Percentiles rank a stretch among this genome's conserved stretches.
phyloP scores from a whole-genome alignment of 2,329 filamentous ascomycete species.

The Shiraia sp. region DNA sequence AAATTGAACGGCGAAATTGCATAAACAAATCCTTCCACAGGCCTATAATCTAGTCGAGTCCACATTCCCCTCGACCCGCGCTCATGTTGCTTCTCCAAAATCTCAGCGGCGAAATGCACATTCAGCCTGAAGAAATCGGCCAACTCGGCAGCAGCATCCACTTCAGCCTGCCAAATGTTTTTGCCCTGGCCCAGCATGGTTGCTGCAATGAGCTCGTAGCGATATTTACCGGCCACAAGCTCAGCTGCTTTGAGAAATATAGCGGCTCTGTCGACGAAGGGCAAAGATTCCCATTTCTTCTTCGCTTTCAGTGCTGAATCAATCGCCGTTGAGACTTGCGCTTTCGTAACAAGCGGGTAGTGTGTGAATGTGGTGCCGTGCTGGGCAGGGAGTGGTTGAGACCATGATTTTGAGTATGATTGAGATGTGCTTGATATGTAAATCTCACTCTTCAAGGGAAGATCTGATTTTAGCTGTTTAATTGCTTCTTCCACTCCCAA shows the following conservation, averaged over 20 bases:
- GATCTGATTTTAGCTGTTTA: constrained; percentile 29
- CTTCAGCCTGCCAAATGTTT: constrained; percentile 97
- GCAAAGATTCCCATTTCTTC: constrained; percentile 78
- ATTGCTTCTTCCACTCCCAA: constrained; percentile 26
- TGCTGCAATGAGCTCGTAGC: constrained; percentile 91
- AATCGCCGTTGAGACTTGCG: constrained; percentile 77
- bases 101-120: constrained; percentile 86
- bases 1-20: constrained; percentile 95
- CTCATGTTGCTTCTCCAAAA: constrained; percentile 81
- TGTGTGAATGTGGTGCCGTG: constrained; percentile 75
- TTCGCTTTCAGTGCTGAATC: constrained; percentile 81
- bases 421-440: constrained; percentile 32
- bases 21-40: constrained; percentile 92
- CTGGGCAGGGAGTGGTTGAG: constrained; percentile 34
- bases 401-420: constrained; percentile 23
- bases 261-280: constrained; percentile 86
- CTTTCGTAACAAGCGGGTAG: constrained; percentile 76
- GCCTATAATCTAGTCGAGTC: constrained; percentile 83
- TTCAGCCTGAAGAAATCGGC: constrained; percentile 90
- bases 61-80: constrained; percentile 81
- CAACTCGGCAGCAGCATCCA: constrained; percentile 88
- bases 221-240: constrained; percentile 80
- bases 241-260: constrained; percentile 95
- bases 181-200: constrained; percentile 97
- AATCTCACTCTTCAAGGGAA: constrained; percentile 32